These are phyloP conservation scores for Mollisia scopiformis DNA, from an alignment of 2,329 filamentous ascomycete genomes.

Conservation along the genomic window DNA sequence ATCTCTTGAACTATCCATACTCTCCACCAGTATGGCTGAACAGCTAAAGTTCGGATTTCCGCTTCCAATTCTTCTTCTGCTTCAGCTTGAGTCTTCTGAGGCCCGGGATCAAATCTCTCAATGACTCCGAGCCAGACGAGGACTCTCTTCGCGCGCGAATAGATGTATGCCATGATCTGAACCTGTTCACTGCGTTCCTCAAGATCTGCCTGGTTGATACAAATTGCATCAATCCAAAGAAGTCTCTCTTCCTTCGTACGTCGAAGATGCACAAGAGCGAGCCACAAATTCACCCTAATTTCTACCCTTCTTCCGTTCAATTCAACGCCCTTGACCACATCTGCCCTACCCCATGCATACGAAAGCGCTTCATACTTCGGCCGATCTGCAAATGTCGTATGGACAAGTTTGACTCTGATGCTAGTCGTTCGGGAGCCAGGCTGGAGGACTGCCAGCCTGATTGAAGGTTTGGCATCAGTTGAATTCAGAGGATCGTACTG, in stretches of 20 bases:
- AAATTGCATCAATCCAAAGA: constrained; percentile 24
- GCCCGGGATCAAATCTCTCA: not conserved
- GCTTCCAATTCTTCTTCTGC: not conserved
- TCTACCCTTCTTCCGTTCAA: constrained; percentile 22
- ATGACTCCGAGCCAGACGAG: constrained; percentile 19
- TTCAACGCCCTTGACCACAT: constrained; percentile 16
- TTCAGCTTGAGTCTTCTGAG: not conserved
- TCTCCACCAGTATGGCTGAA: constrained; percentile 22
- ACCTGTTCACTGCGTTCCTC: constrained; percentile 18
- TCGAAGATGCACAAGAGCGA: constrained; percentile 10
- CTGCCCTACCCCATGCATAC: constrained; percentile 29
- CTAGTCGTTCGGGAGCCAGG: constrained; percentile 1
- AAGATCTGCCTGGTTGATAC: constrained; percentile 19
- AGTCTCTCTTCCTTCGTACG: not conserved
- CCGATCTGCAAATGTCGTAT: constrained; percentile 20
- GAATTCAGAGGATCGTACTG: constrained; percentile 15
- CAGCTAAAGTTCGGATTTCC: constrained; percentile 10
- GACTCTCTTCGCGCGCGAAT: constrained; percentile 9
- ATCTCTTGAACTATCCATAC: constrained; percentile 24
- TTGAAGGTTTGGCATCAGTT: constrained; percentile 8
- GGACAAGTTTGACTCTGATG: constrained; percentile 10
- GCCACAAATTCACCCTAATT: constrained; percentile 9
- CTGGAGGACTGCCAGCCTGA: constrained; percentile 14
- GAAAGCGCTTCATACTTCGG: constrained; percentile 32
- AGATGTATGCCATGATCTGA: constrained; percentile 18